Evolutionary conservation across 164 flowering plant genomes (phyloP), one percentile per base, ranked within the genome.

Genomic region (Paratinospora sagittata): DNA sequence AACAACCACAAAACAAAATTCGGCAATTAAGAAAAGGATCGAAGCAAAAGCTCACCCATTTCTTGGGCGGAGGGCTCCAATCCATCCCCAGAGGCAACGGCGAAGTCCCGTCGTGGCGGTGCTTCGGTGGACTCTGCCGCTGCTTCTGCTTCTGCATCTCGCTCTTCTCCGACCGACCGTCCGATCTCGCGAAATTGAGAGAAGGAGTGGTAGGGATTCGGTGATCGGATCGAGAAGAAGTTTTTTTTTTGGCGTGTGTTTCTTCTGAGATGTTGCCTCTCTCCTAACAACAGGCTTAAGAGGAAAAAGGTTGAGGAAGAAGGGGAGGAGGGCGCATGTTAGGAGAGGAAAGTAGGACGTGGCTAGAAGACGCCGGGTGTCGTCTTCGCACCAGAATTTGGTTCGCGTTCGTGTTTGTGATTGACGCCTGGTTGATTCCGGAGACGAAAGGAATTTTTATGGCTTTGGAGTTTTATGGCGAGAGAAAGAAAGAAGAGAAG

Each of bases 81-180:
- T 94, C 98, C 98, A 94, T 92, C 41, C 97, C 97, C 60, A 94
- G 75, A 21, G 98, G 98, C 78, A 94, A 80, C 74, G 98, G 97
- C 72, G 98, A 94, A 71, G 90, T 85, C 58, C 98, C 98, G 68
- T 92, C 98, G 82, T 94, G 98, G 10, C 97, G 75, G 80, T 94
- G 97, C 84, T 87, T 90, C n/a, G 95, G 97, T 9, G 97, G 92
- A 77, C 89, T 89, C 75, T 63, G 79, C 87, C 87, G 86, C 77
- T 69, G 80, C 87, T 86, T 83, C 84, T 24, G 70, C 75, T 67
- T 73, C 60, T 30, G 34, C 34, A 30, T 30, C 34, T 30, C 34
- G 34, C 27, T 67, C 21, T 63, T 64, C 57, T 47, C 60, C 26
- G 49, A 43, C 66, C 67, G 43, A 66, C 58, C 72, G 64, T n/a